phyloP scores from a whole-genome alignment of 495 filamentous ascomycete species.

The Xylaria venustula region DNA sequence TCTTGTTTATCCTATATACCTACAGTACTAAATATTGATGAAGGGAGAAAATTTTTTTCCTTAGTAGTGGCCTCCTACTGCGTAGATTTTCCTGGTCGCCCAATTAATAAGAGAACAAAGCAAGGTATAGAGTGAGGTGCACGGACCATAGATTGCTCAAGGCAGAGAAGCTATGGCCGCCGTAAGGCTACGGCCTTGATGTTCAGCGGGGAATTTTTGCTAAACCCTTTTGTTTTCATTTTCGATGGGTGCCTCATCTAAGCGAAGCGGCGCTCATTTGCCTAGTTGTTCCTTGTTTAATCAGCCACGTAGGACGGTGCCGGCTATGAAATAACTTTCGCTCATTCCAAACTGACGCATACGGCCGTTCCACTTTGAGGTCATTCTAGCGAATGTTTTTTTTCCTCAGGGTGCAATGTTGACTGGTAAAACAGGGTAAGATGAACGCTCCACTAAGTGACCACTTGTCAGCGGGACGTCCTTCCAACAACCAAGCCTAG shows the following conservation, averaged over 20 bases:
- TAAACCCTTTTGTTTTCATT: no score
- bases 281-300: slow-evolving; percentile 1
- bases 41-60: slow-evolving; percentile 2
- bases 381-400: not conserved
- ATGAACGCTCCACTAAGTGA: not conserved
- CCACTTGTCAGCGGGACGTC: slow-evolving; percentile 1
- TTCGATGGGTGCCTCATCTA: slow-evolving; percentile 7
- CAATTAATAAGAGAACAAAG: not conserved
- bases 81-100: slow-evolving; percentile 1
- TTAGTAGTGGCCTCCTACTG: no score
- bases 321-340: not conserved
- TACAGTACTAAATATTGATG: not conserved
- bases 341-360: not conserved
- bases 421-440: not conserved
- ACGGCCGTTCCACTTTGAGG: not conserved
- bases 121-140: not conserved
- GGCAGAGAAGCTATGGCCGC: slow-evolving; percentile 7
- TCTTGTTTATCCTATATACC: slow-evolving; percentile 1
- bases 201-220: slow-evolving; percentile 1
- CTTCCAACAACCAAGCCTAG: not conserved
- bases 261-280: slow-evolving; percentile 1
- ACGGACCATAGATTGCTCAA: slow-evolving; percentile 4
- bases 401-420: not conserved
- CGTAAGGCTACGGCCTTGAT: slow-evolving; percentile 10
- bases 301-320: slow-evolving; percentile 9